phyloP scores from a whole-genome alignment of 1,139 yeast genomes.

The Lodderomyces oxycetoniae region DNA sequence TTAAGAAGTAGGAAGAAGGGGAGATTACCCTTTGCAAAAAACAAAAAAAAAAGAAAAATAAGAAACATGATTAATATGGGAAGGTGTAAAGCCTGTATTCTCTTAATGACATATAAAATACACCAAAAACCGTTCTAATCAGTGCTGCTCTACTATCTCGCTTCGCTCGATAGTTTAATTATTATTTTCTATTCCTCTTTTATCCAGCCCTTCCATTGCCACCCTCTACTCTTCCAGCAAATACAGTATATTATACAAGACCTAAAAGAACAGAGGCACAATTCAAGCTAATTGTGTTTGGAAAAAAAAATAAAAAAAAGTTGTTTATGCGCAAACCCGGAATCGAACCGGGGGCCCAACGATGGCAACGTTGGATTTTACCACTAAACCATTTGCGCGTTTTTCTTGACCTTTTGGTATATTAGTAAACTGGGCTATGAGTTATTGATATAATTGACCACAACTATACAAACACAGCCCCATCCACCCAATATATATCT shows the following conservation, averaged over 20 bases:
- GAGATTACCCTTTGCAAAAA: background rate
- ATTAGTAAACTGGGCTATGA: no score
- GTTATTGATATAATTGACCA: no score
- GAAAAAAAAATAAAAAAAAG: conserved; percentile 2
- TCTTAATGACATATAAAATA: no score
- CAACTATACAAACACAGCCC: no score
- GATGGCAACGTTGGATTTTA: conserved; percentile 18
- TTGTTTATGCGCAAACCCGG: conserved; percentile 15
- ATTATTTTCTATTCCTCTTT: background rate
- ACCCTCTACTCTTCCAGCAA: background rate
- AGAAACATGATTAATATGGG: no score
- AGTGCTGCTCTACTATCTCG: no score
- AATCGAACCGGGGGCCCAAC: conserved; percentile 19
- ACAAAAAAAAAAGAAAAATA: background rate
- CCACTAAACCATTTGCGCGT: conserved; percentile 17
- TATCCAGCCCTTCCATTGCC: background rate
- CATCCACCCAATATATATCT: no score
- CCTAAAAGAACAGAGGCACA: background rate
- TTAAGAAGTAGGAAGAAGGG: background rate
- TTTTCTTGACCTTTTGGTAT: no score
- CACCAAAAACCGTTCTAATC: no score
- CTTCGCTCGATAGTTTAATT: no score
- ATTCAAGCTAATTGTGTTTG: no score
- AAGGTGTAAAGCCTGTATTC: no score
- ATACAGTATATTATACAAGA: background rate